These are phyloP conservation scores for Gossypium bickii DNA, from an alignment of 345 rosid species.

Conservation along the genomic window DNA sequence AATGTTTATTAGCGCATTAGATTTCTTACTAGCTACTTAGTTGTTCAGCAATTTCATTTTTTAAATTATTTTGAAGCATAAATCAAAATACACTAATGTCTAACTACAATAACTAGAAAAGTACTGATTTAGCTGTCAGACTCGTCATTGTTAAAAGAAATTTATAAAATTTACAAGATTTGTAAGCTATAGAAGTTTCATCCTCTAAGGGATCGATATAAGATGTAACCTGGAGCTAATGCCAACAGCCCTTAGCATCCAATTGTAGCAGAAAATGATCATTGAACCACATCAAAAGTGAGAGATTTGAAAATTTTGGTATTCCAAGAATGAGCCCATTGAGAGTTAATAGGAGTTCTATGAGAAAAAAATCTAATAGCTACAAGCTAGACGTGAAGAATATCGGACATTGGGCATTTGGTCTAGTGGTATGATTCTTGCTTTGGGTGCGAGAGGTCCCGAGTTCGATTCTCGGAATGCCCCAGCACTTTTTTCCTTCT, in stretches of 20 bases:
- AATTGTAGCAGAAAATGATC: not conserved
- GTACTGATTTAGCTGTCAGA: not conserved
- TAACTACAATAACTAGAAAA: not conserved
- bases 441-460: slow-evolving; percentile 21
- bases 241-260: not conserved
- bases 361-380: not conserved
- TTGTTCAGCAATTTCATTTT: not conserved
- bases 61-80: not conserved
- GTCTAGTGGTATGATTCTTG: too few species aligned
- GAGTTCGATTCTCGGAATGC: slow-evolving; percentile 60
- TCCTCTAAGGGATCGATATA: not conserved
- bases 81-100: not conserved
- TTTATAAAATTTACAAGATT: too few species aligned
- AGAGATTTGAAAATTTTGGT: not conserved
- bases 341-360: not conserved
- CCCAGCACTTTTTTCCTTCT: not conserved
- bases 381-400: not conserved
- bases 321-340: not conserved
- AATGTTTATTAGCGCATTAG: not conserved
- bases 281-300: not conserved
- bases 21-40: not conserved
- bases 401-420: not conserved
- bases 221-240: not conserved
- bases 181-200: not conserved
- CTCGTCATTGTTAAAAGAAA: not conserved